Evolutionary conservation across 805 yeast genomes (phyloP).

Genomic region (Saccharomycopsis guyanensis): DNA sequence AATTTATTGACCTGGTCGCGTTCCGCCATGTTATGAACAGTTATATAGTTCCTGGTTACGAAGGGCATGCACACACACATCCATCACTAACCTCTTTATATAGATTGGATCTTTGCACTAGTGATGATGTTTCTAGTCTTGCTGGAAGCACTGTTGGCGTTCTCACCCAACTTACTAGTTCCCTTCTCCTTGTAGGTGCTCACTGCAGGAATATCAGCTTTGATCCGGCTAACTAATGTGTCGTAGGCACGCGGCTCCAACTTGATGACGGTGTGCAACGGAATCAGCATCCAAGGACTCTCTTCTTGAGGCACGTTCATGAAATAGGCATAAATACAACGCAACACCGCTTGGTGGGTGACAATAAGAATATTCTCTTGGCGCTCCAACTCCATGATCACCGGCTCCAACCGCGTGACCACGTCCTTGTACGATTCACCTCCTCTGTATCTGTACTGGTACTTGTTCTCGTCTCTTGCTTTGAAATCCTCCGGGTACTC

Average conservation of each 20-base stretch:
- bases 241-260: slow-evolving; percentile 93
- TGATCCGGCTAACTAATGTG: slow-evolving; percentile 80
- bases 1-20: too few species aligned
- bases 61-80: too few species aligned
- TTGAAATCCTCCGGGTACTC: slow-evolving; percentile 85
- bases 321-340: slow-evolving; percentile 95
- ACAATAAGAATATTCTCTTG: slow-evolving; percentile 93
- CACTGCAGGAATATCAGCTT: slow-evolving; percentile 97
- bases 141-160: slow-evolving; percentile 4
- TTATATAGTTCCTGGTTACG: too few species aligned
- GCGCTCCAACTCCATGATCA: slow-evolving; percentile 95
- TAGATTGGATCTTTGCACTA: slow-evolving; percentile 16
- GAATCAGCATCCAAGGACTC: slow-evolving; percentile 98
- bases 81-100: background rate
- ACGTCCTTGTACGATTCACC: slow-evolving; percentile 97
- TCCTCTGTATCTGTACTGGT: slow-evolving; percentile 91
- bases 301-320: slow-evolving; percentile 98
- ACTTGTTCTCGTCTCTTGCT: slow-evolving; percentile 93
- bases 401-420: slow-evolving; percentile 90
- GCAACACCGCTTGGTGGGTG: slow-evolving; percentile 94
- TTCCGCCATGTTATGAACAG: too few species aligned
- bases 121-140: slow-evolving; percentile 19
- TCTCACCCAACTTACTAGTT: slow-evolving; percentile 44
- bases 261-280: slow-evolving; percentile 88
- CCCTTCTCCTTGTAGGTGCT: slow-evolving; percentile 95